Conservation (phyloP, 768 basidiomycete genomes). For the Thelephora aurantiotincta region DNA sequence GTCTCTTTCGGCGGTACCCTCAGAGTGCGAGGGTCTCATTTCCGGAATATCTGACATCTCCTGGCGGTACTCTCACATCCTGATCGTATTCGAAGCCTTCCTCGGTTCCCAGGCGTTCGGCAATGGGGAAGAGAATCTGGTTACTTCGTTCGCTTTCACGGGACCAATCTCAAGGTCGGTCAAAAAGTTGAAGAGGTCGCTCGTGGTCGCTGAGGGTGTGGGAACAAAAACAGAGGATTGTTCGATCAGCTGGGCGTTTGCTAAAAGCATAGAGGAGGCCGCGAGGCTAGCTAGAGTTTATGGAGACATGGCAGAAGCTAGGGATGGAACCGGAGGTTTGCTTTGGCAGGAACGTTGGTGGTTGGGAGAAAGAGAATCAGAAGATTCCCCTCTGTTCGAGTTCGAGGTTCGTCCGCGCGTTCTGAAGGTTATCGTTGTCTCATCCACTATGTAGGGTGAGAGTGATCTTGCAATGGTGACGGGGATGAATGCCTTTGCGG, state of each 20-base stretch:
- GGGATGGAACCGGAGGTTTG: slow-evolving; percentile 25
- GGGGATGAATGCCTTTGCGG: slow-evolving; percentile 61
- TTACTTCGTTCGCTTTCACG: slow-evolving; percentile 33
- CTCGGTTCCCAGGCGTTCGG: background rate
- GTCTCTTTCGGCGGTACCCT: slow-evolving; percentile 31
- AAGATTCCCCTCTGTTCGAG: slow-evolving; percentile 18
- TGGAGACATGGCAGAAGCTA: slow-evolving; percentile 41
- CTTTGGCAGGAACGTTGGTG: slow-evolving; percentile 52
- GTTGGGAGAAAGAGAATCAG: slow-evolving; percentile 36
- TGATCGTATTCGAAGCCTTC: slow-evolving; percentile 38
- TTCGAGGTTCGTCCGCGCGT: slow-evolving; percentile 1
- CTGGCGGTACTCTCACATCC: slow-evolving; percentile 42
- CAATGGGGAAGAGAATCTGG: slow-evolving; percentile 6
- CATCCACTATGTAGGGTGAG: slow-evolving; percentile 35
- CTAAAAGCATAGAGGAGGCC: slow-evolving; percentile 41
- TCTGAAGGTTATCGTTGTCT: background rate
- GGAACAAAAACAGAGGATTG: slow-evolving; percentile 31
- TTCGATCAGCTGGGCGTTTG: slow-evolving; percentile 43
- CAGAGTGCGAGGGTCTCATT: slow-evolving; percentile 29
- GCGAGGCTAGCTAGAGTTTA: slow-evolving; percentile 39
- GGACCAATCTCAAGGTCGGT: slow-evolving; percentile 57
- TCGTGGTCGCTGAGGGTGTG: slow-evolving; percentile 49
- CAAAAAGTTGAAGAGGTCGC: slow-evolving; percentile 48
- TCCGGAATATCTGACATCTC: slow-evolving; percentile 36
- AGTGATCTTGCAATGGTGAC: slow-evolving; percentile 34